These are phyloP conservation scores for Fusarium stilboides DNA, from an alignment of 2,329 filamentous ascomycete species.

Conservation along the genomic window DNA sequence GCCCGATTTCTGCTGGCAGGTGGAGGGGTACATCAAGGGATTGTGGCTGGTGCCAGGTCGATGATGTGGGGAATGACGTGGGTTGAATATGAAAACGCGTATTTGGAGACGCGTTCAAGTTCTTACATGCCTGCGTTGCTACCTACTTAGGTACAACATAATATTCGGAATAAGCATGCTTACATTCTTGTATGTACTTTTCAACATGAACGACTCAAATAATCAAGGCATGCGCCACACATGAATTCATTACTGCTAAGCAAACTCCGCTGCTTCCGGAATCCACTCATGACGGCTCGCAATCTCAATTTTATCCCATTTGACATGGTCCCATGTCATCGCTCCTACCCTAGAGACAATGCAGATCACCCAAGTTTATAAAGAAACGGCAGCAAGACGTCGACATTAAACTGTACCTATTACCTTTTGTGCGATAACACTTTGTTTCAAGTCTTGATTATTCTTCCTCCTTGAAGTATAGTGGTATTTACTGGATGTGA, in stretches of 20 bases:
- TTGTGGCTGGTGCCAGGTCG: conserved; percentile 35
- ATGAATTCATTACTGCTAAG: conserved; percentile 1
- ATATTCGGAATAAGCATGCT: too few species aligned
- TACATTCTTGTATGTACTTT: too few species aligned
- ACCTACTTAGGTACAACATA: too few species aligned
- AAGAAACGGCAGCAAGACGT: too few species aligned
- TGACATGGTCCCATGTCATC: conserved; percentile 18
- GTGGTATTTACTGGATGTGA: too few species aligned
- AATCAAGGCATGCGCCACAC: conserved; percentile 11
- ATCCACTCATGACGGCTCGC: conserved; percentile 33
- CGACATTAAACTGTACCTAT: too few species aligned
- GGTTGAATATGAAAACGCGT: conserved; percentile 36
- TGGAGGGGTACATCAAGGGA: conserved; percentile 37
- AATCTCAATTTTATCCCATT: conserved; percentile 28
- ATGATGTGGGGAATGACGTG: conserved; percentile 42
- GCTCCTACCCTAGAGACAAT: conserved; percentile 31
- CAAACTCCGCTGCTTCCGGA: conserved; percentile 38
- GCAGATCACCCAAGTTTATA: too few species aligned
- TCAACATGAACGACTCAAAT: neutral
- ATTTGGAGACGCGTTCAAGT: conserved; percentile 30
- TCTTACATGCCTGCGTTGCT: neutral
- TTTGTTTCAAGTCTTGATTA: too few species aligned
- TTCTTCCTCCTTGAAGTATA: too few species aligned
- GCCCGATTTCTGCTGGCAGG: conserved; percentile 10
- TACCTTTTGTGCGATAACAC: too few species aligned